Conservation (phyloP, 495 filamentous ascomycete species). For the Podospora pseudocomata region DNA sequence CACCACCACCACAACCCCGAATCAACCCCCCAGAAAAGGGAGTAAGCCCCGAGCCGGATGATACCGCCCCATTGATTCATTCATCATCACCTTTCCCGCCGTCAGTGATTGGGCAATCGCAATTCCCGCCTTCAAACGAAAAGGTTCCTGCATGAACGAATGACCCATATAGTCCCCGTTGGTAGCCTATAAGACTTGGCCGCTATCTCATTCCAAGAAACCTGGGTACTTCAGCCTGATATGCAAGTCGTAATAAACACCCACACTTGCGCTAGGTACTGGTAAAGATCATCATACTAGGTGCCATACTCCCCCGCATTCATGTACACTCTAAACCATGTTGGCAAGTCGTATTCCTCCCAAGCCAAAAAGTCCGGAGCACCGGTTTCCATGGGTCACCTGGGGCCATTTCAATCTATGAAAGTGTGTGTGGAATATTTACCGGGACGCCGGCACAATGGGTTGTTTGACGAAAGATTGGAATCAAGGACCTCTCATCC, state of each 20-base stretch:
- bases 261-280: background rate
- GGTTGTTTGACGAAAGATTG: background rate
- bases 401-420: background rate
- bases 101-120: background rate
- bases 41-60: background rate
- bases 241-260: slow-evolving; percentile 5
- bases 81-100: background rate
- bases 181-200: slow-evolving; percentile 4
- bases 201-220: background rate
- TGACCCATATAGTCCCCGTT: background rate
- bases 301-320: background rate
- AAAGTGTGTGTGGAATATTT: background rate
- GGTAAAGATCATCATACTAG: background rate
- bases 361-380: background rate
- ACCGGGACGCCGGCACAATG: slow-evolving; percentile 3
- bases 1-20: background rate
- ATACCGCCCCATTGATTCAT: background rate
- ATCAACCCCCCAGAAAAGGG: background rate
- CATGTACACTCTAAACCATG: slow-evolving; percentile 1
- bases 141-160: slow-evolving; percentile 8
- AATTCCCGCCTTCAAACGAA: background rate
- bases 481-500: background rate
- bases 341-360: background rate
- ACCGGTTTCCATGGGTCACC: background rate
- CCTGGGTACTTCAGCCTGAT: slow-evolving; percentile 6